A percentile compares a stretch with the other conserved stretches of the same genome.
Evolutionary conservation across 192 early-diverging fungal genomes (phyloP).

Genomic region (Mortierella hygrophila): DNA sequence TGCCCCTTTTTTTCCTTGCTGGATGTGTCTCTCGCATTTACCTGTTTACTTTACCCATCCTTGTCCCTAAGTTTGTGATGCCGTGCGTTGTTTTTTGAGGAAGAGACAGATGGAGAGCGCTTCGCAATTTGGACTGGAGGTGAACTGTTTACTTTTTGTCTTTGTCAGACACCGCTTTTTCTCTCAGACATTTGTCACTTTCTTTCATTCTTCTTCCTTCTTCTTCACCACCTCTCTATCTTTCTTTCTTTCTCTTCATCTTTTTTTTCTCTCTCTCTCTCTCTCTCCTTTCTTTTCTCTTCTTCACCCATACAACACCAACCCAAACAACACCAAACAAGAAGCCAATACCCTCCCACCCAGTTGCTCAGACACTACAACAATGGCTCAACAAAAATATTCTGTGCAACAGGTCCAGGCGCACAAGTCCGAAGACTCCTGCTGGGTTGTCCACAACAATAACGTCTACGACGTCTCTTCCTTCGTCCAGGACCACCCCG

Average conservation of each 20-base stretch:
- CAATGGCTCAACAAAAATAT: constrained; percentile 29
- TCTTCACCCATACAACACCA: background rate
- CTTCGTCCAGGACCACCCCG: constrained; percentile 93
- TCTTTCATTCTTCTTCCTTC: background rate
- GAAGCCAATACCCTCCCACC: background rate
- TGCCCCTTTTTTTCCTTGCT: background rate
- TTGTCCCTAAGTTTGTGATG: background rate
- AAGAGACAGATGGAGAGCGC: background rate
- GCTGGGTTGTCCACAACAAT: constrained; percentile 86
- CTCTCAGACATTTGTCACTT: background rate
- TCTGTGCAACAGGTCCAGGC: constrained; percentile 76
- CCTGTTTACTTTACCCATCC: background rate
- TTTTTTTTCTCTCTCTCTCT: background rate
- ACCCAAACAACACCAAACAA: background rate
- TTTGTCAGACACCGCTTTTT: constrained; percentile 8
- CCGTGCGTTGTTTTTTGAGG: background rate
- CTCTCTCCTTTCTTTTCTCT: background rate
- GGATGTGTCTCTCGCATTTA: background rate
- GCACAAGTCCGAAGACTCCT: constrained; percentile 77
- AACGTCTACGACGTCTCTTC: constrained; percentile 91
- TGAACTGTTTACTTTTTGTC: background rate
- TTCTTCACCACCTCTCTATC: background rate
- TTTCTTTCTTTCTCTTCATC: constrained; percentile 6
- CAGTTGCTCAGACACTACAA: background rate
- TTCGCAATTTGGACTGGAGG: background rate